Evolutionary conservation across 1,139 yeast genomes (phyloP).

Genomic region (Yamadazyma pseudoaaseri): DNA sequence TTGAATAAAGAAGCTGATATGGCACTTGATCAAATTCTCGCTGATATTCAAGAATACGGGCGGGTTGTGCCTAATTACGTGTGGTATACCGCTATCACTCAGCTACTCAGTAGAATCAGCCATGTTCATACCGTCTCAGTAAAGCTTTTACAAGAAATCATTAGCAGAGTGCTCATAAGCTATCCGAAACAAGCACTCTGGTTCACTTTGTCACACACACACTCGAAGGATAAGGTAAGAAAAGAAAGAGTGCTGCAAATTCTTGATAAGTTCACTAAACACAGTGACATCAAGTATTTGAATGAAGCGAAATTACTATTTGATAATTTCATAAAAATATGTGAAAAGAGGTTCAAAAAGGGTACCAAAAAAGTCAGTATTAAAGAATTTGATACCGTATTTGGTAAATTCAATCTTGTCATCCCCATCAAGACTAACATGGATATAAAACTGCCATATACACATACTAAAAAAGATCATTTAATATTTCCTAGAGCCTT

Average conservation of each 20-base stretch:
- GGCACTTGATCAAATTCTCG: slow-evolving; percentile 46
- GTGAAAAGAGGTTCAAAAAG: slow-evolving; percentile 34
- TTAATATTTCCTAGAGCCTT: slow-evolving; percentile 56
- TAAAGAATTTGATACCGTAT: slow-evolving; percentile 45
- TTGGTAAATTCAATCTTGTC: slow-evolving; percentile 63
- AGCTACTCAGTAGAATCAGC: slow-evolving; percentile 74
- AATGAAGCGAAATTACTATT: slow-evolving; percentile 34
- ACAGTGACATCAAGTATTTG: slow-evolving; percentile 11
- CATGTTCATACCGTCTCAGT: slow-evolving; percentile 63
- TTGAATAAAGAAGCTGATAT: slow-evolving; percentile 33
- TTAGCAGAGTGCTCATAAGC: slow-evolving; percentile 53
- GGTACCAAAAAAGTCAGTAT: slow-evolving; percentile 28
- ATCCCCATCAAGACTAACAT: slow-evolving; percentile 80
- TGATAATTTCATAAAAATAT: slow-evolving; percentile 33
- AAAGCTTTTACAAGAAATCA: slow-evolving; percentile 53
- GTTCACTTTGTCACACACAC: slow-evolving; percentile 74
- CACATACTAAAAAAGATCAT: slow-evolving; percentile 40
- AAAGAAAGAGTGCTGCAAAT: slow-evolving; percentile 46
- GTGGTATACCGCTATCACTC: slow-evolving; percentile 88
- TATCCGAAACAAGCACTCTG: slow-evolving; percentile 87
- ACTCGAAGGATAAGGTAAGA: slow-evolving; percentile 63
- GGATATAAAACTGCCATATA: slow-evolving; percentile 62
- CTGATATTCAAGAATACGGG: slow-evolving; percentile 50
- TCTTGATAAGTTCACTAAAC: slow-evolving; percentile 14
- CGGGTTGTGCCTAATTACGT: slow-evolving; percentile 56